Percentiles rank a stretch among this genome's conserved stretches.
phyloP scores from a whole-genome alignment of 2,329 filamentous ascomycete species.

The Colletotrichum phormii region DNA sequence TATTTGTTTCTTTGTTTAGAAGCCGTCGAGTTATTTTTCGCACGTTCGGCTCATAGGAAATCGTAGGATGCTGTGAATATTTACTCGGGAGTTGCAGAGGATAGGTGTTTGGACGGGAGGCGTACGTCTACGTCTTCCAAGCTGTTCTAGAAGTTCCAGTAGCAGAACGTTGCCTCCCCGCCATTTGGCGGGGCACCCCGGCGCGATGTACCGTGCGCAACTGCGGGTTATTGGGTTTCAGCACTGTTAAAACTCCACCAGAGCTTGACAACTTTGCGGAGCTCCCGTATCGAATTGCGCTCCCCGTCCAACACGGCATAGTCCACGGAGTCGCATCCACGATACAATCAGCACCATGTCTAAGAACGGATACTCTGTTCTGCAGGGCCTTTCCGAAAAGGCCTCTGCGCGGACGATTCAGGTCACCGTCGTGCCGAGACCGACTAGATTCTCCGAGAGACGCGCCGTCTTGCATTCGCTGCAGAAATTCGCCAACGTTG shows the following conservation, averaged over 20 bases:
- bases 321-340: not conserved
- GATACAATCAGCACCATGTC: constrained; percentile 15
- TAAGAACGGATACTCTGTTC: constrained; percentile 12
- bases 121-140: constrained; percentile 24
- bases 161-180: constrained; percentile 18
- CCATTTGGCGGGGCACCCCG: constrained; percentile 35
- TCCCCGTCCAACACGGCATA: not conserved
- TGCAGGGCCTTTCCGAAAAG: constrained; percentile 26
- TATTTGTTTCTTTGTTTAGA: not conserved
- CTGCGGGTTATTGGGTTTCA: fast-evolving
- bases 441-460: constrained; percentile 64
- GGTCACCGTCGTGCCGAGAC: constrained; percentile 63
- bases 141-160: constrained; percentile 34
- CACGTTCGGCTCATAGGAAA: not conserved
- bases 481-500: constrained; percentile 60
- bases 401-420: constrained; percentile 54
- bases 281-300: not conserved
- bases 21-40: not conserved
- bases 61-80: not conserved
- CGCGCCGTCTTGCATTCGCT: constrained; percentile 65
- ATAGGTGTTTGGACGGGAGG: not conserved
- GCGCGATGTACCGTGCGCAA: not conserved
- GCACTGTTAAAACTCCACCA: constrained; percentile 21
- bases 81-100: not conserved
- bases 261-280: constrained; percentile 23